These are phyloP conservation scores for Penicillium sp. DNA, from an alignment of 2,329 filamentous ascomycete species.

Conservation along the genomic window DNA sequence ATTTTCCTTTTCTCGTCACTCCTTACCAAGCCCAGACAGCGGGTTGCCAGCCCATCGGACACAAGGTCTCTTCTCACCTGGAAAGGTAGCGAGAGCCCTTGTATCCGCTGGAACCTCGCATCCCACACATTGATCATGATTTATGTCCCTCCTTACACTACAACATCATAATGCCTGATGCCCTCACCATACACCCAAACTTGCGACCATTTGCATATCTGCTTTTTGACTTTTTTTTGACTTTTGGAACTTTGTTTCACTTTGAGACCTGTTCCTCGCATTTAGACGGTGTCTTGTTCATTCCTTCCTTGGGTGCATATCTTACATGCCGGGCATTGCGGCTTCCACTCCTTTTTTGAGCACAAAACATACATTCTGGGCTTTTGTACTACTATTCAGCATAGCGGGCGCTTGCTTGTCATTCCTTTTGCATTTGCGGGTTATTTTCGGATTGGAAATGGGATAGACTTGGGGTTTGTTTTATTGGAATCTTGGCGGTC, in stretches of 20 bases:
- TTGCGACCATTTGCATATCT: conserved; percentile 12
- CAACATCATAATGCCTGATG: conserved; percentile 26
- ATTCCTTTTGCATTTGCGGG: conserved; percentile 32
- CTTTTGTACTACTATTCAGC: conserved; percentile 30
- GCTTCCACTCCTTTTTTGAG: conserved; percentile 26
- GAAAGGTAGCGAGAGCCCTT: conserved; percentile 13
- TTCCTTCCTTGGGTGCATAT: conserved; percentile 27
- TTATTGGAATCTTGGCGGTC: conserved; percentile 8
- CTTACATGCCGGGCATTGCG: conserved; percentile 23
- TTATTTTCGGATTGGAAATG: conserved; percentile 14
- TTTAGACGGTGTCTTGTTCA: conserved; percentile 30
- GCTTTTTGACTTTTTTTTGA: conserved; percentile 1
- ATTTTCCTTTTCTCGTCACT: conserved; percentile 20
- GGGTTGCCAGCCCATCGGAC: not conserved
- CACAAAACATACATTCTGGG: conserved; percentile 15
- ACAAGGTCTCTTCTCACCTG: conserved; percentile 14
- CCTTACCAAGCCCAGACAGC: conserved; percentile 22
- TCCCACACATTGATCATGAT: conserved; percentile 19
- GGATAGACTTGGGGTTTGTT: conserved; percentile 20
- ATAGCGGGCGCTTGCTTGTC: conserved; percentile 32
- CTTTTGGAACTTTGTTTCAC: not conserved
- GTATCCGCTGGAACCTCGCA: conserved; percentile 2
- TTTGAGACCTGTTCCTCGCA: conserved; percentile 20
- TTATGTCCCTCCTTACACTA: conserved; percentile 29
- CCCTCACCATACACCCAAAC: conserved; percentile 12